These are phyloP conservation scores for Cercospora sp. DNA, from an alignment of 2,329 filamentous ascomycete species.

Conservation along the genomic window DNA sequence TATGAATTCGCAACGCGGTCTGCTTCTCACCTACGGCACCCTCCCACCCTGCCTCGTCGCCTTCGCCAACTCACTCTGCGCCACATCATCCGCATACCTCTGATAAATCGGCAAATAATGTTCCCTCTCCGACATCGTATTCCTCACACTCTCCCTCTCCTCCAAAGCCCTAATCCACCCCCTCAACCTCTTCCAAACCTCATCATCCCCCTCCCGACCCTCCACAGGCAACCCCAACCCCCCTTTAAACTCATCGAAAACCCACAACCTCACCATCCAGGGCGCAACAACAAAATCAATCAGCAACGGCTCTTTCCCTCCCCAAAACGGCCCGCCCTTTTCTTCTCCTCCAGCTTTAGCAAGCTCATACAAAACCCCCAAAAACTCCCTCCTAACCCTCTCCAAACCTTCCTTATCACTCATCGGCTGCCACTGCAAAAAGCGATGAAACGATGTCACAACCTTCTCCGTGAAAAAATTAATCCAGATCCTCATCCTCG, in stretches of 20 bases:
- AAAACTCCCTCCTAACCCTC: constrained; percentile 60
- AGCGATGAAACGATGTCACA: constrained; percentile 68
- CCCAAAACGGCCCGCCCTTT: constrained; percentile 63
- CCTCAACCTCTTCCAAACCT: constrained; percentile 65
- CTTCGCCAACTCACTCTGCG: constrained; percentile 52
- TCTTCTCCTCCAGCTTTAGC: constrained; percentile 60
- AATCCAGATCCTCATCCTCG: constrained; percentile 69
- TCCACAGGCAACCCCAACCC: constrained; percentile 51
- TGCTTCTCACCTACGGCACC: constrained; percentile 53
- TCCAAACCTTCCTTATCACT: constrained; percentile 45
- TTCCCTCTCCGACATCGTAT: constrained; percentile 68
- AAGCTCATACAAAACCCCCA: constrained; percentile 61
- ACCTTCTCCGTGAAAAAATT: constrained; percentile 69
- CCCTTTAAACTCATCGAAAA: constrained; percentile 74
- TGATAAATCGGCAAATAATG: constrained; percentile 68
- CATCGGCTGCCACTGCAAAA: constrained; percentile 52
- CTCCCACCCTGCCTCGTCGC: constrained; percentile 58
- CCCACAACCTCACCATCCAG: constrained; percentile 65
- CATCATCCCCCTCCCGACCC: constrained; percentile 56
- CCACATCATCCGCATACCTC: constrained; percentile 50
- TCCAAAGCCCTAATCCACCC: constrained; percentile 63
- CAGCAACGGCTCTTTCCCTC: constrained; percentile 63
- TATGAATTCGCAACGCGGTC: neutral
- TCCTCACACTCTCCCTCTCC: constrained; percentile 61
- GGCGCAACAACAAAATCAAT: constrained; percentile 72